Base-by-base conservation (phyloP, 2,329 filamentous ascomycete genomes). In the Fusarium sp. region DNA sequence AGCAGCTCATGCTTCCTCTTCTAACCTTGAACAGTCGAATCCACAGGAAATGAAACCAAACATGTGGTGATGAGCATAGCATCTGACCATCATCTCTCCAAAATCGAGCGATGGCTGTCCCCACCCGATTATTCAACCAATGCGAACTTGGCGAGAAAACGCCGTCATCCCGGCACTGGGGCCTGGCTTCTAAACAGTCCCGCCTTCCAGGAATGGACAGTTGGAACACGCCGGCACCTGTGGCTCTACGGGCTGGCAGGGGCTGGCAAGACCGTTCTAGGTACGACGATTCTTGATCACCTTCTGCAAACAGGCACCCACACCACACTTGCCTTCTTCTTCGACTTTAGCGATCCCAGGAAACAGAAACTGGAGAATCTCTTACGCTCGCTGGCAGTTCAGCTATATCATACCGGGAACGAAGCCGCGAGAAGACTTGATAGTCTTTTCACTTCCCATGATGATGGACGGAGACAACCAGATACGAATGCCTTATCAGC, bases 261-360 rank as follows among this genome's bases (percentile, higher is more conserved):
- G 4, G 64, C 52, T 13, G 68, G 68, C 1, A 70, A 72, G 44
- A 71, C 68, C 0, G 53, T 70, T 0, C 45, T 71, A 0, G 65
- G 51, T 31, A 47, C 61, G 0, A 66, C 22, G 0, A 34, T 72
- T 1, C 13, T 70, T 0, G 66, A 70, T n/a, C 1, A 68, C 32
- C 50, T 71, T 2, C 6, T 0, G 1, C 19, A 31, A 22, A 28
- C 2, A 1, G 10, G 26, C 3, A 52, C 35, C 10, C 25, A 13
- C 1, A 12, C 28, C 2, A 36, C 47, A 4, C 42, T 70, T 7
- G 26, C 2, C 3, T 66, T 68, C 29, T 71, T 63, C 40, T 72
- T 69, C 25, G 64, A 70, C 43, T 70, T 70, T 25, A 65, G 31
- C 13, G 62, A 73, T 4, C 19, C 9, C 0, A 44, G 4, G 1